Evolutionary conservation across 148 eudicot species (phyloP).

Genomic region (Rhododendron ferrugineum): DNA sequence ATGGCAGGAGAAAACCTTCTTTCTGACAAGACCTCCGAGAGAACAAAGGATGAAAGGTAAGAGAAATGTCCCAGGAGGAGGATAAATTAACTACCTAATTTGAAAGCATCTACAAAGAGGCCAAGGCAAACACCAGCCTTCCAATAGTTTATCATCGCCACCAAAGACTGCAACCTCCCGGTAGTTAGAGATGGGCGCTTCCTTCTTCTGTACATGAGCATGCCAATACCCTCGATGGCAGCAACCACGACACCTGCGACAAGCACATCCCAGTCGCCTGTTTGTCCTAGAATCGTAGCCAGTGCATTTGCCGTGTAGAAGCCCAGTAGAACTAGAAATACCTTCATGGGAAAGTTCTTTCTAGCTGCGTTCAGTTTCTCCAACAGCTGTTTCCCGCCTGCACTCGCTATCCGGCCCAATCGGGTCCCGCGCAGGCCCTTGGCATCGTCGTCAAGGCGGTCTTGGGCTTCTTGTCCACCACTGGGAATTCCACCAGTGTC

Average conservation of each 20-base stretch:
- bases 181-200: slow-evolving; percentile 29
- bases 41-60: background rate
- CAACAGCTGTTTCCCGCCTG: slow-evolving; percentile 69
- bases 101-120: slow-evolving; percentile 97
- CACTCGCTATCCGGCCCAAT: slow-evolving; percentile 71
- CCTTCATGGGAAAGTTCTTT: slow-evolving; percentile 85
- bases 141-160: slow-evolving; percentile 81
- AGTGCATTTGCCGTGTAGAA: slow-evolving; percentile 96
- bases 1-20: background rate
- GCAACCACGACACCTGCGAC: slow-evolving; percentile 96
- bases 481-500: slow-evolving; percentile 64
- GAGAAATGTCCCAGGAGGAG: background rate
- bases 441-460: slow-evolving; percentile 35
- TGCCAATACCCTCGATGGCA: slow-evolving; percentile 91
- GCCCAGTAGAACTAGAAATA: slow-evolving; percentile 81
- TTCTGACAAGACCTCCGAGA: background rate
- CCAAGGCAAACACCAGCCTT: slow-evolving; percentile 98
- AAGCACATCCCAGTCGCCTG: slow-evolving; percentile 95
- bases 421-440: slow-evolving; percentile 65
- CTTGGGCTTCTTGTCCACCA: slow-evolving; percentile 29
- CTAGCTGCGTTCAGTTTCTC: slow-evolving; percentile 72
- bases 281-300: slow-evolving; percentile 93
- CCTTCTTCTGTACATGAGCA: slow-evolving; percentile 81
- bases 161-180: slow-evolving; percentile 54
- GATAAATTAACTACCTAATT: slow-evolving; percentile 69